Evolutionary conservation across 1,284 basidiomycete genomes (phyloP).

Genomic region (Melampsora americana): DNA sequence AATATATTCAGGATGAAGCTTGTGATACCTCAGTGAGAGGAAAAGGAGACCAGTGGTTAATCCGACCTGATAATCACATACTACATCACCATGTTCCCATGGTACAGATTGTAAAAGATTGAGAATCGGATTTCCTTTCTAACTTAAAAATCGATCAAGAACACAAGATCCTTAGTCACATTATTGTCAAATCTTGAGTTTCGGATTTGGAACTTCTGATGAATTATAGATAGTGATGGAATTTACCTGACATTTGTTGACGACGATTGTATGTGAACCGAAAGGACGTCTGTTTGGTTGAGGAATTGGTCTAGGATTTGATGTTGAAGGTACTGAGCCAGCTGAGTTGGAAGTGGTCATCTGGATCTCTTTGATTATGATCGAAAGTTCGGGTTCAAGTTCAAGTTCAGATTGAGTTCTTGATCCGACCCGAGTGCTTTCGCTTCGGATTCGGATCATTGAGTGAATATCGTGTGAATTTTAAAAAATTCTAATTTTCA

Average conservation of each 20-base stretch:
- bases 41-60: slow-evolving; percentile 89
- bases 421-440: too few species aligned
- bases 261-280: slow-evolving; percentile 61
- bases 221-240: neutral
- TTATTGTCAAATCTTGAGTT: neutral
- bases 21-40: slow-evolving; percentile 90
- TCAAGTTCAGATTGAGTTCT: too few species aligned
- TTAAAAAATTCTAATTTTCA: too few species aligned
- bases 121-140: slow-evolving; percentile 85
- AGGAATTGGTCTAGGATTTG: neutral
- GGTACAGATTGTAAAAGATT: slow-evolving; percentile 78
- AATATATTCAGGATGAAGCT: slow-evolving; percentile 95
- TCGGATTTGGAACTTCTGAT: neutral
- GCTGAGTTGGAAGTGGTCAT: neutral
- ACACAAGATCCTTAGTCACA: slow-evolving; percentile 39
- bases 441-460: too few species aligned
- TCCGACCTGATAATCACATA: slow-evolving; percentile 92
- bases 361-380: neutral
- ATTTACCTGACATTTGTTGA: slow-evolving; percentile 65
- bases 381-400: too few species aligned
- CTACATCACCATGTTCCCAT: slow-evolving; percentile 91
- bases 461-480: too few species aligned
- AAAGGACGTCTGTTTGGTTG: neutral
- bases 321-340: neutral
- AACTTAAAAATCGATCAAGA: slow-evolving; percentile 42